phyloP scores from a whole-genome alignment of 2,329 filamentous ascomycete species.

The Verticillium klebahnii region DNA sequence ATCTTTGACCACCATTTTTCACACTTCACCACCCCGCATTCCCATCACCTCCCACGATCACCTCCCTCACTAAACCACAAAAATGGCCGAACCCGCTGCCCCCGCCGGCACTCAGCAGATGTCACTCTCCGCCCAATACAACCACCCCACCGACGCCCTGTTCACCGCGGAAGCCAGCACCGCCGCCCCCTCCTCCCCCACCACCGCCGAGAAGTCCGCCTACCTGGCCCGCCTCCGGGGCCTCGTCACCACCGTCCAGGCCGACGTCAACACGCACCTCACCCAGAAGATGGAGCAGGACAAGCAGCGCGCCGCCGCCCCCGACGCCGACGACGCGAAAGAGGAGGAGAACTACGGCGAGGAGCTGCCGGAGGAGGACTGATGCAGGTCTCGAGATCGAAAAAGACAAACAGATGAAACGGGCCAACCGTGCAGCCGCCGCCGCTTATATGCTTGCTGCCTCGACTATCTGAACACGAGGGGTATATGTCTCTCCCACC shows the following conservation, averaged over 20 bases:
- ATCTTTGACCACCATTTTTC: neutral
- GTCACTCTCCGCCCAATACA: neutral
- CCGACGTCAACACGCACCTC: conserved; percentile 64
- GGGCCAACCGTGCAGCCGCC: neutral
- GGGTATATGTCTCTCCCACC: neutral
- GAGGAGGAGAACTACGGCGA: conserved; percentile 83
- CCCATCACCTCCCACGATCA: neutral
- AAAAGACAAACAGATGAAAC: neutral
- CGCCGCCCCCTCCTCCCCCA: conserved; percentile 25
- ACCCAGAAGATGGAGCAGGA: conserved; percentile 73
- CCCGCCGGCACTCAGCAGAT: neutral
- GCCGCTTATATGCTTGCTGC: neutral
- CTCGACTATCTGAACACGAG: neutral
- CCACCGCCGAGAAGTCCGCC: conserved; percentile 45
- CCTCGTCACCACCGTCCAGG: conserved; percentile 56
- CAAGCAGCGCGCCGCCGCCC: conserved; percentile 42
- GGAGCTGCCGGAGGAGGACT: conserved; percentile 63
- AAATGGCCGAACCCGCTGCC: neutral
- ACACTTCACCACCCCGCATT: neutral
- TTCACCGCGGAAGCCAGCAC: conserved; percentile 39
- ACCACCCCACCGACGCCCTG: conserved; percentile 12
- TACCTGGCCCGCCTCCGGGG: conserved; percentile 57
- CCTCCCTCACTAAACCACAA: neutral
- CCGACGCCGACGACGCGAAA: conserved; percentile 45
- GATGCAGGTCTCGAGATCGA: conserved; percentile 3